These are phyloP conservation scores for Syncephalastrum racemosum DNA, from an alignment of 371 early-diverging fungal genomes.

Conservation along the genomic window DNA sequence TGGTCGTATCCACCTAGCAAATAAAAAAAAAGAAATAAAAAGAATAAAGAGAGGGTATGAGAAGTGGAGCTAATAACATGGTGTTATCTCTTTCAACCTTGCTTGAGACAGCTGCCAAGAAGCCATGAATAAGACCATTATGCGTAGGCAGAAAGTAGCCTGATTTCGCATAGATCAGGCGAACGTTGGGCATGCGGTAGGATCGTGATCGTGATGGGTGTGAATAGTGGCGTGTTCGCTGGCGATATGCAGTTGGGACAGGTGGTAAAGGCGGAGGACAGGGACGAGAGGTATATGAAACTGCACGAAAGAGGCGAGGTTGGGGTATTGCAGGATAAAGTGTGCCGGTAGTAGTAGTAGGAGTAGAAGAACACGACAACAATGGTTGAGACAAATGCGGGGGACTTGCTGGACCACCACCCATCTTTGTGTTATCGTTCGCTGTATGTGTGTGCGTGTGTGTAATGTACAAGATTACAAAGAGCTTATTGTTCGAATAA, in stretches of 20 bases:
- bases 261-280: conserved; percentile 12
- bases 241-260: conserved; percentile 7
- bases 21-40: no score
- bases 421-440: conserved; percentile 4
- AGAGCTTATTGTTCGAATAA: not conserved
- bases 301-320: not conserved
- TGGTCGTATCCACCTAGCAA: conserved; percentile 14
- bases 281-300: not conserved
- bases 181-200: conserved; percentile 14
- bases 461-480: no score
- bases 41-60: conserved; percentile 12
- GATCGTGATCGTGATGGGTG: not conserved
- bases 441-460: no score
- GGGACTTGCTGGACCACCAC: conserved; percentile 6
- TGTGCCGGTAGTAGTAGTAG: not conserved
- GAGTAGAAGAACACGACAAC: not conserved
- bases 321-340: not conserved
- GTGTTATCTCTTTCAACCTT: not conserved
- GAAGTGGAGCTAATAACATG: not conserved
- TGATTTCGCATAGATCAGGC: conserved; percentile 42
- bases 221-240: not conserved
- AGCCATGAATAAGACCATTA: conserved; percentile 29
- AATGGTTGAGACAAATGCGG: not conserved
- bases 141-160: conserved; percentile 28
- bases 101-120: conserved; percentile 18